Percentiles rank a stretch among this genome's conserved stretches.
Conservation (phyloP, 2,329 filamentous ascomycete species). For the Cucurbitaria berberidis region DNA sequence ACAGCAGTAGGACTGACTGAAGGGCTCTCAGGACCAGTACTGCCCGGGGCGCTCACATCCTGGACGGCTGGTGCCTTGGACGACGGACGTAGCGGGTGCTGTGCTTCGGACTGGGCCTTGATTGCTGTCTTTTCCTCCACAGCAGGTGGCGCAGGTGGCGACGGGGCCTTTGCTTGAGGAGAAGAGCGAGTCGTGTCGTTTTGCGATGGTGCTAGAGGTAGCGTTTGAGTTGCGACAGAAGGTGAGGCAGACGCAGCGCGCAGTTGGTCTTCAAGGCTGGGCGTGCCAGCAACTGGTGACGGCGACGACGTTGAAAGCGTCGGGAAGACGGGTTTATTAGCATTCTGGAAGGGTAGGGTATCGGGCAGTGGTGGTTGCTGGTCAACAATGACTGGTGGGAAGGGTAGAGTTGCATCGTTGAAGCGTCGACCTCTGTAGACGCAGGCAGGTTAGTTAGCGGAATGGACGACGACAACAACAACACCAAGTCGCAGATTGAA, state of each 20-base stretch:
- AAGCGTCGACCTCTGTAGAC: conserved; percentile 61
- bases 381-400: conserved; percentile 33
- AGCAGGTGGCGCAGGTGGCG: conserved; percentile 11
- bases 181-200: conserved; percentile 19
- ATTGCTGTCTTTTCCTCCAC: conserved; percentile 23
- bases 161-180: conserved; percentile 12
- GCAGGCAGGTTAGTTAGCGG: conserved; percentile 39
- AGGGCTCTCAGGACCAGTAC: conserved; percentile 19
- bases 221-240: conserved; percentile 33
- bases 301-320: conserved; percentile 29
- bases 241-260: conserved; percentile 45
- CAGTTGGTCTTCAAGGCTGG: conserved; percentile 43
- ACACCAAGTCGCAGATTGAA: conserved; percentile 6
- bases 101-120: conserved; percentile 6
- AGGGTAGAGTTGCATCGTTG: conserved; percentile 61
- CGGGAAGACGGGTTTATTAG: conserved; percentile 20
- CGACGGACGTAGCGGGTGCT: background rate
- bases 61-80: conserved; percentile 21
- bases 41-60: conserved; percentile 8
- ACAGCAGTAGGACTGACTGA: conserved; percentile 31
- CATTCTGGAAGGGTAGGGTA: conserved; percentile 31
- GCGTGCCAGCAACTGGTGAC: conserved; percentile 22
- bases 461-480: conserved; percentile 31
- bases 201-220: conserved; percentile 22
- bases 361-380: conserved; percentile 33